Percentiles rank a stretch among this genome's conserved stretches.
Evolutionary conservation across 495 filamentous ascomycete species (phyloP).

Genomic region (Neurospora sp.): DNA sequence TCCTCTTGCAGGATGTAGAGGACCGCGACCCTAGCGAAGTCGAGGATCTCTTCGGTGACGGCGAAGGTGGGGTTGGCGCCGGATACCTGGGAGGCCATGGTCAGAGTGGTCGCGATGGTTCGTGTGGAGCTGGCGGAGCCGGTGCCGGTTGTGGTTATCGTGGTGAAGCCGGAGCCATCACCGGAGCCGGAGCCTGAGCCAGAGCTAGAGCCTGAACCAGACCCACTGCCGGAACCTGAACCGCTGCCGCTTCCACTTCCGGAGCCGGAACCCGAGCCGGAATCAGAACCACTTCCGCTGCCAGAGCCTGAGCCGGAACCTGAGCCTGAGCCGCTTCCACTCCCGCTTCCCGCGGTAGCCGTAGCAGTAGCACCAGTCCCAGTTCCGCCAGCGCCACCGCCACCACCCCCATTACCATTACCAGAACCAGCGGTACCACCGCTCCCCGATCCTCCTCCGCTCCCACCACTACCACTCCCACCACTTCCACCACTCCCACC

Average conservation of each 20-base stretch:
- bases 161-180: constrained; percentile 11
- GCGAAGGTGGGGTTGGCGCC: constrained; percentile 23
- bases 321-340: not conserved
- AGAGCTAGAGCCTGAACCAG: not conserved
- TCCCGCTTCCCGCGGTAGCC: not conserved
- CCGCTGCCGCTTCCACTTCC: not conserved
- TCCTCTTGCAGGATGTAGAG: constrained; percentile 53
- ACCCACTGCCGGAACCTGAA: not conserved
- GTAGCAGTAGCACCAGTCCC: not conserved
- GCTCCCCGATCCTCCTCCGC: not conserved
- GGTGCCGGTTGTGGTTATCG: constrained; percentile 20
- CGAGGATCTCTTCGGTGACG: constrained; percentile 41
- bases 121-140: constrained; percentile 12
- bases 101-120: constrained; percentile 18
- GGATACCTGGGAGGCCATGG: constrained; percentile 15
- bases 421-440: not conserved
- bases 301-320: not conserved
- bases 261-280: not conserved
- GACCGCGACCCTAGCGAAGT: constrained; percentile 58
- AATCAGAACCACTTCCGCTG: not conserved
- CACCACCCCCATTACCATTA: not conserved
- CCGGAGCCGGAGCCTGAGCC: not conserved
- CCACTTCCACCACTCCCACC: not conserved
- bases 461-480: not conserved
- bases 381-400: not conserved